phyloP scores from a whole-genome alignment of 2,329 filamentous ascomycete genomes.

The Neophaeococcomyces aloes region DNA sequence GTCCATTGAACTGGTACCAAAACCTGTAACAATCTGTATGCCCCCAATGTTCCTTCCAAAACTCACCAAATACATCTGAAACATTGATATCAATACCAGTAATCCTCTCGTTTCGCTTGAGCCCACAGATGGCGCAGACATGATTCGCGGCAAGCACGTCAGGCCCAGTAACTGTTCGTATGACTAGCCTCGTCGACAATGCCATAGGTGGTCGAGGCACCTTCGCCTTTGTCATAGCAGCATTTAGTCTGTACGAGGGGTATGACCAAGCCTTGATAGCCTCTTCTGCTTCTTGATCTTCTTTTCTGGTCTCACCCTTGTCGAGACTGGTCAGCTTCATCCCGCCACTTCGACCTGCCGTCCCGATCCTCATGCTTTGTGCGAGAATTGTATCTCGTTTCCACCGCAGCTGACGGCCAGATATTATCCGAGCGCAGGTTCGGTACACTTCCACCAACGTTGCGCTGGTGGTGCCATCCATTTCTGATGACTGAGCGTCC shows the following conservation, averaged over 20 bases:
- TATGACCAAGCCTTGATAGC: conserved; percentile 64
- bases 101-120: conserved; percentile 79
- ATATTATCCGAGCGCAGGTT: conserved; percentile 57
- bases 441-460: conserved; percentile 8
- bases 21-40: conserved; percentile 71
- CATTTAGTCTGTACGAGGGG: conserved; percentile 63
- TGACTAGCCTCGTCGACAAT: conserved; percentile 6
- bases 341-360: conserved; percentile 58
- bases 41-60: conserved; percentile 88
- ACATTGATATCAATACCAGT: conserved; percentile 63
- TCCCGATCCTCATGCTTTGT: conserved; percentile 77
- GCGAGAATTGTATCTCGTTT: conserved; percentile 76
- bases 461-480: conserved; percentile 22
- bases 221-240: conserved; percentile 36
- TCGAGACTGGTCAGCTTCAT: conserved; percentile 90
- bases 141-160: conserved; percentile 64
- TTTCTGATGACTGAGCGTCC: too few species aligned
- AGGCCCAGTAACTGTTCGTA: conserved; percentile 6
- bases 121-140: conserved; percentile 68
- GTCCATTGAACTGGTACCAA: conserved; percentile 66
- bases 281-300: conserved; percentile 76
- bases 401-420: conserved; percentile 78
- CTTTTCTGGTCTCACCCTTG: conserved; percentile 67
- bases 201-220: conserved; percentile 41
- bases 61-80: conserved; percentile 89